Evolutionary conservation across 2,329 filamentous ascomycete genomes (phyloP), one percentile per base, ranked within the genome.

Genomic region (Emmonsiellopsis sp.): DNA sequence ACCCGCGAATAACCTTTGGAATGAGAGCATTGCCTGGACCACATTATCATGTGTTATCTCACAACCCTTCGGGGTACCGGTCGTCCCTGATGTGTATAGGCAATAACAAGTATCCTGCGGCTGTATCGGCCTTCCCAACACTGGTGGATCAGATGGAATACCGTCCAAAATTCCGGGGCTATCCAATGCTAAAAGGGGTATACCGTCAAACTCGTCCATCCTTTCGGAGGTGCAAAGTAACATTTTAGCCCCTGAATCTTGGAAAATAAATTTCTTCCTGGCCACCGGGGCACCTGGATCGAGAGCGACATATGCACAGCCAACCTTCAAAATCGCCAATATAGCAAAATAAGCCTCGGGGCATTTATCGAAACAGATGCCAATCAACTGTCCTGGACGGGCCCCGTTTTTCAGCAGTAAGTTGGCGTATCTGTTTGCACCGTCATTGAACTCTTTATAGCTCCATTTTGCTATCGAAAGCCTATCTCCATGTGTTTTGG

Each of bases 1-100:
- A 0, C 79, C 82, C 5, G 71, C 69, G 63, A 96, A 95, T 0
- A 96, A 76, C 33, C 83, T 74, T 61, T 88, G 84, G 66, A 96
- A 96, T 0, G 90, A 84, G 52, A 92, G 79, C 82, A 96, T 88
- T 31, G 89, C 88, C 65, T 96, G 91, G 0, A 95, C 86, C 0
- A 87, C 82, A 65, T 95, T 96, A 50, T 89, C 83, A 62, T 96
- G 91, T 0, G 87, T 94, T 46, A 96, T 83, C 55, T 93, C 82
- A 60, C 90, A 95, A 2, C 89, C 89, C 61, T 95, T 95, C 0
- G 90, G 89, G 0, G 83, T 87, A 2, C 89, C 89, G 0, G 89
- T 95, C 0, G 89, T 94, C 3, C 89, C 88, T 3, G 87, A 92
- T 0, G 89, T 95, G 66, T 94, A 95, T 1, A 95, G 75, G 55